Evolutionary conservation across 2,329 filamentous ascomycete genomes (phyloP).

Genomic region (Albophoma yamanashiensis): DNA sequence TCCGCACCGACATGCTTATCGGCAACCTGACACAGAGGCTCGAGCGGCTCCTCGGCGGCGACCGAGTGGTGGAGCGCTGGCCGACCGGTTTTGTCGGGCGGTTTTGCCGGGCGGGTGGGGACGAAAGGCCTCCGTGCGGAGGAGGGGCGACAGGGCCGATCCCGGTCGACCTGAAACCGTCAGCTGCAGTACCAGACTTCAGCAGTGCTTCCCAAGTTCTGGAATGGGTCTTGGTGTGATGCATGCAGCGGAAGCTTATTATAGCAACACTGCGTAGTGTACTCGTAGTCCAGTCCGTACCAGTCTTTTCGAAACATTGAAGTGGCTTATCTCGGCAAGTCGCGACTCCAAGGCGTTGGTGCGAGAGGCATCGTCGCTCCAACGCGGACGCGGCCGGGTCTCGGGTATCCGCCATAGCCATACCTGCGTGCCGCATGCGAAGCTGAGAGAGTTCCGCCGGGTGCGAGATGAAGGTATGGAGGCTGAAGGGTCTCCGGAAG

Average conservation of each 20-base stretch:
- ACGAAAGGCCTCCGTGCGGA: not conserved
- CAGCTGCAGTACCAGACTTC: not conserved
- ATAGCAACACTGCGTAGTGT: not conserved
- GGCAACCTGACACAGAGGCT: not conserved
- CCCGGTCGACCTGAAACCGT: not conserved
- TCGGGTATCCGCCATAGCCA: not conserved
- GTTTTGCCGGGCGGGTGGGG: not conserved
- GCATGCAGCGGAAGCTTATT: not conserved
- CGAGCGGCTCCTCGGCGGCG: not conserved
- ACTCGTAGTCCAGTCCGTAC: no score
- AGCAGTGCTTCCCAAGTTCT: not conserved
- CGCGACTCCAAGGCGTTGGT: no score
- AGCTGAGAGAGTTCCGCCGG: conserved; percentile 22
- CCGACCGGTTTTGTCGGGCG: not conserved
- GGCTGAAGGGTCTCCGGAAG: conserved; percentile 45
- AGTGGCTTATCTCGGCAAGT: not conserved
- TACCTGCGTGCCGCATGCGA: conserved; percentile 5
- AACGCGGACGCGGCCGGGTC: not conserved
- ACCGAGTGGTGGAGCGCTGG: not conserved
- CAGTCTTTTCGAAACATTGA: no score
- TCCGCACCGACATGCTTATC: not conserved
- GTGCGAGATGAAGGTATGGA: conserved; percentile 44
- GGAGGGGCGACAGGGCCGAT: not conserved
- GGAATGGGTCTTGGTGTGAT: not conserved
- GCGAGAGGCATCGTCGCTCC: not conserved